phyloP scores from a whole-genome alignment of 345 rosid species.

The Pistacia atlantica region DNA sequence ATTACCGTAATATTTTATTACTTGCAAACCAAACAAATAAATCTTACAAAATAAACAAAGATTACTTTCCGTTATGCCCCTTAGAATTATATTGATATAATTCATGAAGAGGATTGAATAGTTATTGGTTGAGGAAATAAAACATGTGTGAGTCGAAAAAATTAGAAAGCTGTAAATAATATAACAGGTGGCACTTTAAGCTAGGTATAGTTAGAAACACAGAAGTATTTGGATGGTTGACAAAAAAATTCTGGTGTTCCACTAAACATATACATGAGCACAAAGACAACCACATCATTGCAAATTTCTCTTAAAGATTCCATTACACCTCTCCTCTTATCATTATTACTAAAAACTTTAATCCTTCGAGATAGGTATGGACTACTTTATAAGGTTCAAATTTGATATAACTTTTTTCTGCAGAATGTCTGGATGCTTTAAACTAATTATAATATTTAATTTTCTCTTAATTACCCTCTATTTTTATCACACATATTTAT shows the following conservation, averaged over 20 bases:
- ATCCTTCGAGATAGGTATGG: not conserved
- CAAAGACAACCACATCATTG: slow-evolving; percentile 29
- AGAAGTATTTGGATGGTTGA: slow-evolving; percentile 20
- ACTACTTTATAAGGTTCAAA: not conserved
- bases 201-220: not conserved
- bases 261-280: slow-evolving; percentile 47
- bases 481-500: no score
- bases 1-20: no score
- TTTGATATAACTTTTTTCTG: not conserved
- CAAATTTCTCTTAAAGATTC: not conserved
- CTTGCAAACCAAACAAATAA: no score
- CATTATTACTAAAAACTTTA: slow-evolving; percentile 11
- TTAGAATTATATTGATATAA: no score
- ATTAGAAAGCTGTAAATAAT: no score
- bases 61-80: no score
- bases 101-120: no score
- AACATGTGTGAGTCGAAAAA: no score
- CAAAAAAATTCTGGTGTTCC: slow-evolving; percentile 27
- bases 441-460: no score
- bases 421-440: no score
- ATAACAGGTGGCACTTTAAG: not conserved
- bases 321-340: not conserved
- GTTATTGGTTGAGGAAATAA: no score
- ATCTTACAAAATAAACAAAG: no score
- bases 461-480: not conserved